Conservation (phyloP, 257 asterid genomes). For the Solanum arcanum region DNA sequence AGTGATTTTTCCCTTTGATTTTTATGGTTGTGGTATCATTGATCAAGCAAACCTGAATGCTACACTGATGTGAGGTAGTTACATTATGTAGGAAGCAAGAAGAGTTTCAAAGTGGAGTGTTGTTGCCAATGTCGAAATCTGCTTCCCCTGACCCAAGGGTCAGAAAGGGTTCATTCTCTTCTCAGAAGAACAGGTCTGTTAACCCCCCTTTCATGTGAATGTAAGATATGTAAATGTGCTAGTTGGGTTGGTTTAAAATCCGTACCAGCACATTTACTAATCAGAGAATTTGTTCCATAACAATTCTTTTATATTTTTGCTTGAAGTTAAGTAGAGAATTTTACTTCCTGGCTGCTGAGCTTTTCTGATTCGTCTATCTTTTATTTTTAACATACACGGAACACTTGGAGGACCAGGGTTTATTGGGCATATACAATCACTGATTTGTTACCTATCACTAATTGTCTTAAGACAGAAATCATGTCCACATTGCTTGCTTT, state of each 20-base stretch:
- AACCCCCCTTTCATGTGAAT: background rate
- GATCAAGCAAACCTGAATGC: background rate
- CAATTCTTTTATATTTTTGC: background rate
- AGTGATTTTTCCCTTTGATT: background rate
- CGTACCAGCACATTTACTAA: background rate
- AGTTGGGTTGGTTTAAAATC: background rate
- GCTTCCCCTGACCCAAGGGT: conserved; percentile 27
- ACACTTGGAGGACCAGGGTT: background rate
- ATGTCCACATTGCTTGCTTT: background rate
- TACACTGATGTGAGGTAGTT: background rate
- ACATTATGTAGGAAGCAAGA: conserved; percentile 31
- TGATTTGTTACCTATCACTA: background rate
- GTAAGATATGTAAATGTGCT: background rate
- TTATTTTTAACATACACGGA: background rate
- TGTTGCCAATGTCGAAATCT: conserved; percentile 56
- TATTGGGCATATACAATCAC: background rate
- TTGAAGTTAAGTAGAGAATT: background rate
- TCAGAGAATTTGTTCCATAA: background rate
- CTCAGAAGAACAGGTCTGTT: conserved; percentile 38
- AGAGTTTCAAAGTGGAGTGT: conserved; percentile 19
- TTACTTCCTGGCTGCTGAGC: background rate
- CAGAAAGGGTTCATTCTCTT: conserved; percentile 27
- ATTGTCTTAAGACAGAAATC: background rate
- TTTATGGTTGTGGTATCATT: background rate
- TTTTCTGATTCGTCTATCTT: background rate